These are phyloP conservation scores for Megacollybia platyphylla DNA, from an alignment of 1,284 basidiomycete species.

Conservation along the genomic window DNA sequence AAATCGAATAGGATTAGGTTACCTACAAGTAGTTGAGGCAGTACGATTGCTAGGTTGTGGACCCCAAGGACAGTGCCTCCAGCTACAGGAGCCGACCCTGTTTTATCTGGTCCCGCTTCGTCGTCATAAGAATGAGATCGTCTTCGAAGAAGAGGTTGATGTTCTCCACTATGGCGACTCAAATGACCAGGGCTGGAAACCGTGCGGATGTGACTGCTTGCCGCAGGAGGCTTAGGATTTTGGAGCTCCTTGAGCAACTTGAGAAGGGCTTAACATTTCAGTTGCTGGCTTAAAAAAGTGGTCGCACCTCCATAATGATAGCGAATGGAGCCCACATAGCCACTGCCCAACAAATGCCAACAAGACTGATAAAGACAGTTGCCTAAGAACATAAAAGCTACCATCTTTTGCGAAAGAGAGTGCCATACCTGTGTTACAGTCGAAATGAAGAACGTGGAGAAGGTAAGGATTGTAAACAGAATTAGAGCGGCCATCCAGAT, in stretches of 20 bases:
- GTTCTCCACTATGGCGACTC: constrained; percentile 30
- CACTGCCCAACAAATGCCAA: constrained; percentile 91
- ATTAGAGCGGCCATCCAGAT: constrained; percentile 84
- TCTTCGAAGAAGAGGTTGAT: constrained; percentile 55
- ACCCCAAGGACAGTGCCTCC: constrained; percentile 95
- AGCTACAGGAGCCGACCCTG: constrained; percentile 45
- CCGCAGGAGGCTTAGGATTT: constrained; percentile 8
- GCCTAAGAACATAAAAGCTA: constrained; percentile 31
- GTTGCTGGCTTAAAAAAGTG: neutral
- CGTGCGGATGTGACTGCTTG: constrained; percentile 7
- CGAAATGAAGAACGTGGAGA: constrained; percentile 74
- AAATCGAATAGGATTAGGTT: neutral
- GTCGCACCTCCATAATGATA: constrained; percentile 82
- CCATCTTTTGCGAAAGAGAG: neutral
- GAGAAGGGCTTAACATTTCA: constrained; percentile 4
- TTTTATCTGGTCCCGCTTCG: constrained; percentile 23
- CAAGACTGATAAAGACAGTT: constrained; percentile 67
- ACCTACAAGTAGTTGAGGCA: constrained; percentile 84
- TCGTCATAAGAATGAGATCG: constrained; percentile 46
- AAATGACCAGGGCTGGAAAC: constrained; percentile 9
- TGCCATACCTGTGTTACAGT: constrained; percentile 54
- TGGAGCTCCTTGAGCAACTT: constrained; percentile 74
- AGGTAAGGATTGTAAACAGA: constrained; percentile 66
- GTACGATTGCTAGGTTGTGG: constrained; percentile 88
- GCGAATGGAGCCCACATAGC: constrained; percentile 89